phyloP scores from a whole-genome alignment of 2,329 filamentous ascomycete genomes.

The Trichoderma endophyticum region DNA sequence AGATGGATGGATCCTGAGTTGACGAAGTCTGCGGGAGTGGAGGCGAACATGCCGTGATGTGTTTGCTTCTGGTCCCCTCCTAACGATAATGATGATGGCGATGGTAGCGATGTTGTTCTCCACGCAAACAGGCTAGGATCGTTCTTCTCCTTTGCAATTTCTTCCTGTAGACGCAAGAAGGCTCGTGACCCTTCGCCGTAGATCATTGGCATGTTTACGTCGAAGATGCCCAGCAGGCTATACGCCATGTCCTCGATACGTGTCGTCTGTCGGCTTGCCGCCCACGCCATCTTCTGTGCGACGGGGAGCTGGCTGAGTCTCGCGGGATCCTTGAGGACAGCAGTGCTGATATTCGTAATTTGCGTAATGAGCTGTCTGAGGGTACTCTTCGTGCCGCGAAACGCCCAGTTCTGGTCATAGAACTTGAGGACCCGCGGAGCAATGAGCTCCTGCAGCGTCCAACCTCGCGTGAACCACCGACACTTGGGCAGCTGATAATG shows the following conservation, averaged over 20 bases:
- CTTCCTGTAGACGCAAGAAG: background rate
- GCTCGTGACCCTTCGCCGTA: background rate
- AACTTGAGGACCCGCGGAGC: conserved; percentile 29
- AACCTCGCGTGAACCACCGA: conserved; percentile 19
- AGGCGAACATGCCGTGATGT: background rate
- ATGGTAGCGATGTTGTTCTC: background rate
- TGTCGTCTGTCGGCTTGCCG: background rate
- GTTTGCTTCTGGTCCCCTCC: background rate
- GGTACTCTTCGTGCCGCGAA: background rate
- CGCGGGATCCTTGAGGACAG: background rate
- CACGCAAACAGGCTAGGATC: background rate
- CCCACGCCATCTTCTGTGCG: background rate
- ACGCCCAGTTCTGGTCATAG: conserved; percentile 17
- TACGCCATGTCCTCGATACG: background rate
- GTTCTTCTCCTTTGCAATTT: background rate
- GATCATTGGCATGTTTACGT: background rate
- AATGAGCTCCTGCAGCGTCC: conserved; percentile 30
- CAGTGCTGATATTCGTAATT: background rate
- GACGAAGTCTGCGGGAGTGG: background rate
- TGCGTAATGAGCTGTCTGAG: background rate
- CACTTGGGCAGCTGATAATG: background rate
- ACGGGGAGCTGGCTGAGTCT: background rate
- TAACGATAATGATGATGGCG: background rate
- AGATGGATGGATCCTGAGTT: background rate
- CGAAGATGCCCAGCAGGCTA: background rate